Base-by-base conservation (phyloP, 2,329 filamentous ascomycete genomes). In the Aschersonia sp. region DNA sequence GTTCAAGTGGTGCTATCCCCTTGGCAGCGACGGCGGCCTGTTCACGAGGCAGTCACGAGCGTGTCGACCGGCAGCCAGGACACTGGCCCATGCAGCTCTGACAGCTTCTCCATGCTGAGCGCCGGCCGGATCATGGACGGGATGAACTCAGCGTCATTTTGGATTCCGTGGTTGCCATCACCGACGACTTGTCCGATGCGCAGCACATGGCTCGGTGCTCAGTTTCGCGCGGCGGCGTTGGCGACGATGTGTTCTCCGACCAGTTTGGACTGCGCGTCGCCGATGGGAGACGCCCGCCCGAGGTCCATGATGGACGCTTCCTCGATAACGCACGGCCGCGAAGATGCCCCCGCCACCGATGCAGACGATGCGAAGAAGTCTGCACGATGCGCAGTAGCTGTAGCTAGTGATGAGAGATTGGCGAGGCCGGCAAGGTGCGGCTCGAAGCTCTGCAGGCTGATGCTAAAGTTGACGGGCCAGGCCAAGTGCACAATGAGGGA, bases 391-490 rank as follows among this genome's bases (percentile, higher is more conserved):
- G 49, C 41, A 10, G 61, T 63, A 2, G 58, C 48, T 8, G 35
- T 37, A 37, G 35, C 3, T 0, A 73, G 45, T 0, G 55, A 51
- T 11, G 73, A 60, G 2, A 77, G 61, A 44, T 74, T 68, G 1
- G 58, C 56, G 1, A 68, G 63, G 0, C 69, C 71, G 2, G 55
- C 58, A 22, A 77, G 66, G 49, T 71, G 66, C 50, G 72, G 61
- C 44, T 74, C 72, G 49, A 78, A 77, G 7, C 66, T 72, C 1
- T 58, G 57, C 2, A 77, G 63, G 0, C 59, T 62, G 46, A 77
- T 64, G 53, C 70, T 75, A 56, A 78, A 78, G 55, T 78, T 77
- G 29, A 77, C 74, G 0, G 70, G 61, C 74, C 74, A 76, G 1
- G 74, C 71, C 41, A 65, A 62, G 58, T 77, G 73, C 30, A 77